These are phyloP conservation scores for Theileria sp. DNA, from an alignment of 169 alveolate genomes.

Conservation along the genomic window DNA sequence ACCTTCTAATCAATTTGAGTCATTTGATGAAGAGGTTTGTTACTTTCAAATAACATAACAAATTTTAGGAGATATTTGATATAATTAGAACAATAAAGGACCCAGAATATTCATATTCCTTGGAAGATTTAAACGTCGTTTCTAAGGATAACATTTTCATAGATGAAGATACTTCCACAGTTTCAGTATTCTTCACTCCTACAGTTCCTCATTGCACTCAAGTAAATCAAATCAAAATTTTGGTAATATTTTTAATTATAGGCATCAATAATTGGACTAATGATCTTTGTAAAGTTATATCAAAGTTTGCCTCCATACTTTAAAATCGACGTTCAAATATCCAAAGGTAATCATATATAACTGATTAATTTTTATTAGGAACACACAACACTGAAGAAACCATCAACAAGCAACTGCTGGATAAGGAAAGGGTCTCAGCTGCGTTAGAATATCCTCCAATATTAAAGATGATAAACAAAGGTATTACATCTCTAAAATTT, in stretches of 20 bases:
- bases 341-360: constrained; percentile 24
- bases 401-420: constrained; percentile 92
- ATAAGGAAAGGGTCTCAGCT: constrained; percentile 96
- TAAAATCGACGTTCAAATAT: constrained; percentile 78
- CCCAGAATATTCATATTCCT: constrained; percentile 97
- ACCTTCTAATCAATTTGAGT: constrained; percentile 32
- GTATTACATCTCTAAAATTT: constrained; percentile 4
- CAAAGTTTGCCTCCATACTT: constrained; percentile 84
- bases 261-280: constrained; percentile 94
- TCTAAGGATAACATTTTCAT: constrained; percentile 82
- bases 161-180: constrained; percentile 71
- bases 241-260: constrained; percentile 38
- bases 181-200: constrained; percentile 91
- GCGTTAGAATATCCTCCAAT: constrained; percentile 90
- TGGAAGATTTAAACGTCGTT: constrained; percentile 93
- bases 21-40: constrained; percentile 36
- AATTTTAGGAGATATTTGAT: constrained; percentile 85
- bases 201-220: constrained; percentile 96
- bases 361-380: constrained; percentile 71
- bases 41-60: not conserved
- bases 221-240: constrained; percentile 17
- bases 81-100: constrained; percentile 90
- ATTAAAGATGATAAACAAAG: constrained; percentile 76
- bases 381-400: constrained; percentile 87
- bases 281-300: constrained; percentile 89